These are phyloP conservation scores for Macrophomina phaseolina DNA, from an alignment of 2,329 filamentous ascomycete species.

Conservation along the genomic window DNA sequence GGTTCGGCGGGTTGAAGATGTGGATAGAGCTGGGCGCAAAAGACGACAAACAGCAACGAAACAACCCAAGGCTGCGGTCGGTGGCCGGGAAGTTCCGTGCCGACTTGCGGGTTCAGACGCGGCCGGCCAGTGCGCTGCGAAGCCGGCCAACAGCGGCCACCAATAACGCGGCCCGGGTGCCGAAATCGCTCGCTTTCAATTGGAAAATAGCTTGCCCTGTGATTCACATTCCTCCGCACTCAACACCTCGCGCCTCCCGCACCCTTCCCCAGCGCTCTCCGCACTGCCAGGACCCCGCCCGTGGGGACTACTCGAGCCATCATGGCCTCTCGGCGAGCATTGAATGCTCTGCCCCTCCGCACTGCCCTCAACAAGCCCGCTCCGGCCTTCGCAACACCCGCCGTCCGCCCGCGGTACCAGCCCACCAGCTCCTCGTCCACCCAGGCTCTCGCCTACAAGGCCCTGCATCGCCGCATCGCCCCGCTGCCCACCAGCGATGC, in stretches of 20 bases:
- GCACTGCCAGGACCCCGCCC: not conserved
- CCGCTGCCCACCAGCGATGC: conserved; percentile 79
- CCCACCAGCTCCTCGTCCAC: conserved; percentile 70
- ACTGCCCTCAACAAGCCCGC: conserved; percentile 30
- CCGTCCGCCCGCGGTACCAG: conserved; percentile 39
- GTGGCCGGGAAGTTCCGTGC: conserved; percentile 15
- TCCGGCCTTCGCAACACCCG: conserved; percentile 31
- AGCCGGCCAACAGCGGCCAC: conserved; percentile 9
- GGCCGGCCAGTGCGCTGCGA: not conserved
- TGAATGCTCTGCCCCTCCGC: conserved; percentile 45
- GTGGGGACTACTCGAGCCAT: conserved; percentile 27
- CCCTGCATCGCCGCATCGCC: conserved; percentile 86
- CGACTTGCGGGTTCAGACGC: not conserved
- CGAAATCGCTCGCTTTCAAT: conserved; percentile 24
- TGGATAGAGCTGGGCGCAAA: conserved; percentile 19
- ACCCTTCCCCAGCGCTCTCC: conserved; percentile 9
- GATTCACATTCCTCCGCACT: conserved; percentile 24
- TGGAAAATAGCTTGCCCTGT: conserved; percentile 23
- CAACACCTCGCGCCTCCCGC: not conserved
- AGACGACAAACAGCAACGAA: conserved; percentile 11
- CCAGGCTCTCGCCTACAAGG: conserved; percentile 95
- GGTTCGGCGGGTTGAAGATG: not conserved
- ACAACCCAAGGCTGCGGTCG: conserved; percentile 2
- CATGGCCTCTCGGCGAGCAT: conserved; percentile 52
- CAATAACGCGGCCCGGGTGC: not conserved